Evolutionary conservation across 345 rosid genomes (phyloP).

Genomic region (Viola odorata): DNA sequence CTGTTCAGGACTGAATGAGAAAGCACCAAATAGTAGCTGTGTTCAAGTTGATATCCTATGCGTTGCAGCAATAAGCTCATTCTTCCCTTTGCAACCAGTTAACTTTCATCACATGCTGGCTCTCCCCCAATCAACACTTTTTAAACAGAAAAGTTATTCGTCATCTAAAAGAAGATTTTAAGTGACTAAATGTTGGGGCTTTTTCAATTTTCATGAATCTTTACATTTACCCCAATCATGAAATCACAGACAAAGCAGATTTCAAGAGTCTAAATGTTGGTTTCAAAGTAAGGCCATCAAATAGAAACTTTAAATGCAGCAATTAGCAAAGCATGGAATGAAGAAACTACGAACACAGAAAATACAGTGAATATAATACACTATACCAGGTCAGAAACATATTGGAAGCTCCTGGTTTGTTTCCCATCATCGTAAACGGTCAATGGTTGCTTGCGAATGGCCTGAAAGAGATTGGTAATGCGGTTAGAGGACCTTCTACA

Average conservation of each 20-base stretch:
- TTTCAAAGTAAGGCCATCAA: background rate
- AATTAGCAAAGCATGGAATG: background rate
- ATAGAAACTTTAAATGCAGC: background rate
- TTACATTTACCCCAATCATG: too few relatives aligned
- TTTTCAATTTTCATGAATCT: too few relatives aligned
- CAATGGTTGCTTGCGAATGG: slow-evolving; percentile 70
- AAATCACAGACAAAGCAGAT: background rate
- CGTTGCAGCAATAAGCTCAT: too few relatives aligned
- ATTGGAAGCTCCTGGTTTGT: slow-evolving; percentile 98
- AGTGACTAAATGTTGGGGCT: too few relatives aligned
- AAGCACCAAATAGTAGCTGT: too few relatives aligned
- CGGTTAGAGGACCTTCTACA: slow-evolving; percentile 1
- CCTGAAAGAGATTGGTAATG: slow-evolving; percentile 8
- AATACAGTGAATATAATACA: background rate
- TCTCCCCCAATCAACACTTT: too few relatives aligned
- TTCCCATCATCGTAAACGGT: slow-evolving; percentile 98
- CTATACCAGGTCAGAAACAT: slow-evolving; percentile 90
- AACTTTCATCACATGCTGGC: too few relatives aligned
- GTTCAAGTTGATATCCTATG: too few relatives aligned
- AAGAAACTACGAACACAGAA: background rate
- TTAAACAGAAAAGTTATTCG: too few relatives aligned
- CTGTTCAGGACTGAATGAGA: background rate
- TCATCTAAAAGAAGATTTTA: too few relatives aligned
- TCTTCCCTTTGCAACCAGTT: too few relatives aligned
- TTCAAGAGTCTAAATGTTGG: background rate